Base-by-base conservation (phyloP, 768 basidiomycete genomes). In the Phaeotremella skinneri region DNA sequence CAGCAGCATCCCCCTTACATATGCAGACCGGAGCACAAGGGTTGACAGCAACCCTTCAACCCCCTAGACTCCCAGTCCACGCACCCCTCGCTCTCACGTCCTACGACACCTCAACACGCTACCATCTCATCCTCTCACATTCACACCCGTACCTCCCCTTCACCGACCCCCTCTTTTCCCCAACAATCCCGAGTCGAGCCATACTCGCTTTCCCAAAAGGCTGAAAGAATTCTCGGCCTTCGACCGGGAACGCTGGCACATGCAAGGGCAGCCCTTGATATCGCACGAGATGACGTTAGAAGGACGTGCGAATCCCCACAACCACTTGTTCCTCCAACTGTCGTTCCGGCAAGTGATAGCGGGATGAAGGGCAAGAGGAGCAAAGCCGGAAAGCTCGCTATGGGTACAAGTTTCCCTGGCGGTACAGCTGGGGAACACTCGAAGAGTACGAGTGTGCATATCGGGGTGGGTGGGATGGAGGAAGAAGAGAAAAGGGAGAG, bases 401-500 rank as follows among this genome's bases (percentile, higher is more conserved):
- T 63, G 45, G 49, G 47, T 4, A 34, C 42, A 4, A 52, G 56
- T 23, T 45, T 56, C 43, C n/a, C 43, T 45, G 31, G 30, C 3
- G 56, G 55, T 29, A 30, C 56, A 29, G 37, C 5, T 4, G 45
- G 14, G 27, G 55, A 55, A 29, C 65, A 45, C 20, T 13, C 20
- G 7, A 45, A 21, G 23, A 9, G 6, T 7, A 13, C 63, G 42
- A 49, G 43, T 27, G 67, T 71, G 0, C 58, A 70, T 25, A 39
- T 74, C 4, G 52, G 57, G 2, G 21, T 62, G 3, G 67, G 68
- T 30, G 69, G 67, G 17, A 58, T 49, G 21, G 74, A 77, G 23
- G 76, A 77, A 56, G 61, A 67, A 56, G 51, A 50, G 41, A 58
- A 58, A 13, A 55, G 75, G 45, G 68, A 75, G 56, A 62, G 64